Conservation (phyloP, 768 basidiomycete genomes). For the Chiua virens region DNA sequence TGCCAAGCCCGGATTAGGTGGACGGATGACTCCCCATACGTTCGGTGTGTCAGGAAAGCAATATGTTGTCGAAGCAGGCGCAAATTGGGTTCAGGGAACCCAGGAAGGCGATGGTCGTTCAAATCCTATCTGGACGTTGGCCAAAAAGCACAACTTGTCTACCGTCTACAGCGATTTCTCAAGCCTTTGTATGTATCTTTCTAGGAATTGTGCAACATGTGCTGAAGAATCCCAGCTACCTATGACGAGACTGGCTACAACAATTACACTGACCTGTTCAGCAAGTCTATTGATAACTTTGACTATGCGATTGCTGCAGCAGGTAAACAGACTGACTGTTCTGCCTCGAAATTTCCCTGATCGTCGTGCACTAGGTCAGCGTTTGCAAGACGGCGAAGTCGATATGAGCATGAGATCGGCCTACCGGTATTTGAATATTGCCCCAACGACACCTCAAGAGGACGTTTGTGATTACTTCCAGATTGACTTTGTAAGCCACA, state of each 20-base stretch:
- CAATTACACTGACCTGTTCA: conserved; percentile 48
- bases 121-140: conserved; percentile 62
- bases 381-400: conserved; percentile 33
- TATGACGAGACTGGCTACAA: conserved; percentile 50
- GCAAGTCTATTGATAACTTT: conserved; percentile 41
- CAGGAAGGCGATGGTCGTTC: conserved; percentile 47
- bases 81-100: conserved; percentile 63
- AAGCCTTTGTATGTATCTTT: not conserved
- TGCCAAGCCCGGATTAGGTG: conserved; percentile 59
- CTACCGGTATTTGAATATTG: conserved; percentile 51
- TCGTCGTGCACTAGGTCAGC: conserved; percentile 8
- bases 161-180: conserved; percentile 29
- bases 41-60: conserved; percentile 42
- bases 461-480: conserved; percentile 58
- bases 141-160: conserved; percentile 51
- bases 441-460: conserved; percentile 45
- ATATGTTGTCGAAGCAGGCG: conserved; percentile 52
- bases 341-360: conserved; percentile 47
- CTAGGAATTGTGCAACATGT: too few relatives aligned
- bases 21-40: conserved; percentile 49
- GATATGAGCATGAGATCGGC: conserved; percentile 56
- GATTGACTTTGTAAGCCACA: conserved; percentile 38
- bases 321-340: conserved; percentile 33
- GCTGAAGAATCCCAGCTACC: conserved; percentile 38
- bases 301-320: conserved; percentile 42